A percentile compares a stretch with the other conserved stretches of the same genome.
phyloP scores from a whole-genome alignment of 177 flowering plant species.

The Tripterygium wilfordii region DNA sequence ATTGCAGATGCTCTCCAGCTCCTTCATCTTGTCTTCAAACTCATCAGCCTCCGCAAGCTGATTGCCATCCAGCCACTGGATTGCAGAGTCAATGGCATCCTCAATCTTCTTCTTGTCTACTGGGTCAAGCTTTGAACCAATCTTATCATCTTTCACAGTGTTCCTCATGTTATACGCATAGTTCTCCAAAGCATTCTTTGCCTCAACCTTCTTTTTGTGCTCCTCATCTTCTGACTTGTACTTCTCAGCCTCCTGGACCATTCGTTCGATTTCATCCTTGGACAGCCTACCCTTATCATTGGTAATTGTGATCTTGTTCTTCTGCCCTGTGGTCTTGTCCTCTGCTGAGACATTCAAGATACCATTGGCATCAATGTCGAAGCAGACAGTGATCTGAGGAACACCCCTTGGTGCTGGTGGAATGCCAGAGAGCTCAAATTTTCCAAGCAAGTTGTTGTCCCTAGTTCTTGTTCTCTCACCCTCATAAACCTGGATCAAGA shows the following conservation, averaged over 20 bases:
- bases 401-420: slow-evolving; percentile 61
- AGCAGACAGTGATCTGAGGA: slow-evolving; percentile 52
- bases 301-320: slow-evolving; percentile 63
- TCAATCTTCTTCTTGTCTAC: slow-evolving; percentile 30
- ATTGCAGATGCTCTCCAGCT: slow-evolving; percentile 23
- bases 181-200: slow-evolving; percentile 28
- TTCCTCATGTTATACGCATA: slow-evolving; percentile 32
- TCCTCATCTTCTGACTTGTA: slow-evolving; percentile 28
- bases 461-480: slow-evolving; percentile 34
- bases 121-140: slow-evolving; percentile 14
- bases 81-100: slow-evolving; percentile 23
- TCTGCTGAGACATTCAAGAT: slow-evolving; percentile 61
- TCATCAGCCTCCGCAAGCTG: slow-evolving; percentile 28
- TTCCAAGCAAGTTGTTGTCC: slow-evolving; percentile 56
- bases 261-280: slow-evolving; percentile 22
- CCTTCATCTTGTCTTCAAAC: slow-evolving; percentile 29
- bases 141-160: slow-evolving; percentile 25
- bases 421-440: slow-evolving; percentile 54
- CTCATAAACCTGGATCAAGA: slow-evolving; percentile 36
- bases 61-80: slow-evolving; percentile 22
- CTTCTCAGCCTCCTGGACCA: slow-evolving; percentile 31
- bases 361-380: slow-evolving; percentile 58
- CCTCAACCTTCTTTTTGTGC: slow-evolving; percentile 25
- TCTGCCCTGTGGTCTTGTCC: slow-evolving; percentile 61
- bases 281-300: slow-evolving; percentile 43